These are phyloP conservation scores for Cordyceps cateniannulata DNA, from an alignment of 2,329 filamentous ascomycete species.

Conservation along the genomic window DNA sequence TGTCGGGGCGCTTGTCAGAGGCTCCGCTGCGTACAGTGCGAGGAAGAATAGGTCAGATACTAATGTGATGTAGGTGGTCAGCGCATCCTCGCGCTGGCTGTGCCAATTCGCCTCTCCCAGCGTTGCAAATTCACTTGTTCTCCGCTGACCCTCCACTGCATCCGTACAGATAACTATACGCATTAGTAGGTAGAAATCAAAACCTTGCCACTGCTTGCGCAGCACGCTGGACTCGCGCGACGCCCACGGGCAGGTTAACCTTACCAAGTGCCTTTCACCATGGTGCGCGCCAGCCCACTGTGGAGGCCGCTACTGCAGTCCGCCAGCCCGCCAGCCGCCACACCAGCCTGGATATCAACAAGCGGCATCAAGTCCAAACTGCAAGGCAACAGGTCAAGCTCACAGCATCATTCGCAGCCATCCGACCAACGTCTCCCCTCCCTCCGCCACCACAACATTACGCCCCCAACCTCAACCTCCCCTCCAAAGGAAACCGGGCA, in stretches of 20 bases:
- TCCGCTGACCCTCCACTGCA: not conserved
- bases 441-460: not conserved
- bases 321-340: not conserved
- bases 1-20: conserved; percentile 24
- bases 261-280: not conserved
- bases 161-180: too few species aligned
- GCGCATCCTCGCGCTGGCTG: not conserved
- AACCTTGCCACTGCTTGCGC: not conserved
- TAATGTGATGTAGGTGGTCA: not conserved
- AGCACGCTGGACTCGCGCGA: not conserved
- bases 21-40: not conserved
- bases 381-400: too few species aligned
- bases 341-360: not conserved
- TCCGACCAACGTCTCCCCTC: not conserved
- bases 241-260: not conserved
- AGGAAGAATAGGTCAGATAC: not conserved
- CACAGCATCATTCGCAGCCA: too few species aligned
- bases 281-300: not conserved
- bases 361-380: too few species aligned
- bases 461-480: conserved; percentile 1
- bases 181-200: too few species aligned
- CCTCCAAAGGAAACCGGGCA: not conserved
- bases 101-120: not conserved
- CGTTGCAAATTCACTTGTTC: too few species aligned
- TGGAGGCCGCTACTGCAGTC: conserved; percentile 3